Base-by-base conservation (phyloP, 2,329 filamentous ascomycete species). In the Aspergillus tanneri region DNA sequence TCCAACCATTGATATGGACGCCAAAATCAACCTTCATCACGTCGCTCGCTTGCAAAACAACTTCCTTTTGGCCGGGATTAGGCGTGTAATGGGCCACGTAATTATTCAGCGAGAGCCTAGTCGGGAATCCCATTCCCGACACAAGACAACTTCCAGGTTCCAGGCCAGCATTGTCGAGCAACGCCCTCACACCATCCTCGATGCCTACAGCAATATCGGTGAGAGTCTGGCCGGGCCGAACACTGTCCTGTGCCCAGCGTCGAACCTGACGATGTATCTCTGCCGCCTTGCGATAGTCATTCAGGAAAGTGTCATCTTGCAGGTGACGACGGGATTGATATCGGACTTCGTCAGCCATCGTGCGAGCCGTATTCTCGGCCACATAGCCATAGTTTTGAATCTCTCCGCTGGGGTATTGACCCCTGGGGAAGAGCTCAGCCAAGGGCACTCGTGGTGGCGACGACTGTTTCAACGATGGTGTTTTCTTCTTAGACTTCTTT, bases 21-120 rank as follows among this genome's bases (percentile, higher is more conserved):
- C 88, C 87, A 61, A 90, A 88, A 62, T 92, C 87, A 6, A 91
- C 84, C 69, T 89, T 91, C 79, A 92, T 80, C 27, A 95, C 87
- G 64, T 95, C 88, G 53, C 82, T 79, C 52, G 85, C 68, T 63
- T 87, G 76, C 49, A 93, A 74, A 25, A 90, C 71, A 60, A 86
- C 80, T 66, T 90, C 88, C 68, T 83, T 85, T 62, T 79, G 72
- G 2, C 79, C 77, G 1, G 79, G 74, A 56, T 81, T 82, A 5
- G 79, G 79, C 1, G 78, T 81, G 58, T 72, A 82, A 62, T 82
- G 79, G 5, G 79, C 79, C 11, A 73, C 78, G 34, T 72, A 68
- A 53, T 81, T 72, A 54, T 82, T 81, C 45, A 82, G 57, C 48
- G 71, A 76, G 19, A 82, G 57, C 0, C 79, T 79, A 3, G 78